Evolutionary conservation across 176 grass and related monocot genomes (phyloP).

Genomic region (Luzula sylvatica): DNA sequence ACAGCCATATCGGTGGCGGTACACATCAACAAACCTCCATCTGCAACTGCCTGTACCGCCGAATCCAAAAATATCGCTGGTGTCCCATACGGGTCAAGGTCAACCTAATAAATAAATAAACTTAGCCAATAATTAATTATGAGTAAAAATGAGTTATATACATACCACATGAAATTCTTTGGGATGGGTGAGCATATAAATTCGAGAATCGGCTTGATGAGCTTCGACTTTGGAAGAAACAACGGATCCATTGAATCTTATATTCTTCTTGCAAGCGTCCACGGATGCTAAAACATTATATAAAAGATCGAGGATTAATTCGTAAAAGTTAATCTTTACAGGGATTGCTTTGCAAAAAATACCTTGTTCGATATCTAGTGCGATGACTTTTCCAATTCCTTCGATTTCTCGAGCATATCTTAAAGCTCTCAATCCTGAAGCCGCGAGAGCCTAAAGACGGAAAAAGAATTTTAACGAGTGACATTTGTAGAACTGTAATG

Average conservation of each 20-base stretch:
- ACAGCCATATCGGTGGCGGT: constrained; percentile 98
- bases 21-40: constrained; percentile 90
- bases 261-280: constrained; percentile 84
- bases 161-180: constrained; percentile 98
- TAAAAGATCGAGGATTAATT: not conserved
- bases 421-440: constrained; percentile 80
- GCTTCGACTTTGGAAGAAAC: constrained; percentile 72
- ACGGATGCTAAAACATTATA: constrained; percentile 47
- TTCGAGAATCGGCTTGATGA: constrained; percentile 84
- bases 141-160: not conserved
- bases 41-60: constrained; percentile 74
- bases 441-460: constrained; percentile 71
- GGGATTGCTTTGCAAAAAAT: not conserved
- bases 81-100: constrained; percentile 93
- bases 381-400: constrained; percentile 65
- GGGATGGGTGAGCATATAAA: constrained; percentile 95
- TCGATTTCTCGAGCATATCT: constrained; percentile 78
- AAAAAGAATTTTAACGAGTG: constrained; percentile 3
- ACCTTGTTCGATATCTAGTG: constrained; percentile 93
- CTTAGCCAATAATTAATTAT: not conserved
- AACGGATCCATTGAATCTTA: constrained; percentile 73
- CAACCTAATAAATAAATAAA: constrained; percentile 55
- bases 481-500: too few species aligned
- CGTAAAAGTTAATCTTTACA: not conserved
- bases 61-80: constrained; percentile 92